These are phyloP conservation scores for Oidium heveae DNA, from an alignment of 2,329 filamentous ascomycete genomes.

Conservation along the genomic window DNA sequence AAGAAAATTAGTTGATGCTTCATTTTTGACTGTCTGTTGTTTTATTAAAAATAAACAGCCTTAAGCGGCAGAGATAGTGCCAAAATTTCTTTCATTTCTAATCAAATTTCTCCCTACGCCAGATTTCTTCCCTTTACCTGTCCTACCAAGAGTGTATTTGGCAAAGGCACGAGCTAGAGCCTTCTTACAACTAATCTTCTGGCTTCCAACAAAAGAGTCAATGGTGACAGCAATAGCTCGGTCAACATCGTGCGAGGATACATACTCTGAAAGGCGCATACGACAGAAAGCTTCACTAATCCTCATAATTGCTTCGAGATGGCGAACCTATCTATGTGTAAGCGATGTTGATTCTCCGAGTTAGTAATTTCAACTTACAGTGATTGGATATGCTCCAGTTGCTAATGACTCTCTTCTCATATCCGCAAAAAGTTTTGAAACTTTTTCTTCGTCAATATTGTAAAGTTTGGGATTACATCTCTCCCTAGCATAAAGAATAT, in stretches of 20 bases:
- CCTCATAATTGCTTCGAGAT: constrained; percentile 92
- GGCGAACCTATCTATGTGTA: constrained; percentile 43
- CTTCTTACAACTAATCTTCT: constrained; percentile 96
- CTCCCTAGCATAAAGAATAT: constrained; percentile 85
- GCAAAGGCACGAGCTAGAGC: constrained; percentile 81
- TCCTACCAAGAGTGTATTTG: constrained; percentile 47
- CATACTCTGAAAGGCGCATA: constrained; percentile 96
- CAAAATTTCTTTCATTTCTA: constrained; percentile 7
- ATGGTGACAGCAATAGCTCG: constrained; percentile 92
- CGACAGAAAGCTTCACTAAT: constrained; percentile 87
- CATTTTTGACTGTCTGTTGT: too few relatives aligned
- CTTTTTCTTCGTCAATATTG: constrained; percentile 94
- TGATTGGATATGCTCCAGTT: constrained; percentile 92
- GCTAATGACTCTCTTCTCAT: constrained; percentile 84
- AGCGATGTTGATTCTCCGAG: constrained; percentile 1
- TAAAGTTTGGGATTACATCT: constrained; percentile 79
- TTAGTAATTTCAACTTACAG: constrained; percentile 33
- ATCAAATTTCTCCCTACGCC: constrained; percentile 8
- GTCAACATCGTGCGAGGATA: constrained; percentile 72
- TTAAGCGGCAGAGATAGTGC: constrained; percentile 6
- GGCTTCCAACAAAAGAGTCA: constrained; percentile 82
- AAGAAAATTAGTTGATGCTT: too few relatives aligned
- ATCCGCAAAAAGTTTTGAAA: constrained; percentile 79
- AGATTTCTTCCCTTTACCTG: constrained; percentile 11
- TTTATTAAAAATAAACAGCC: too few relatives aligned